These are phyloP conservation scores for Ceratobasidium sp. DNA, from an alignment of 1,284 basidiomycete genomes.

Conservation along the genomic window DNA sequence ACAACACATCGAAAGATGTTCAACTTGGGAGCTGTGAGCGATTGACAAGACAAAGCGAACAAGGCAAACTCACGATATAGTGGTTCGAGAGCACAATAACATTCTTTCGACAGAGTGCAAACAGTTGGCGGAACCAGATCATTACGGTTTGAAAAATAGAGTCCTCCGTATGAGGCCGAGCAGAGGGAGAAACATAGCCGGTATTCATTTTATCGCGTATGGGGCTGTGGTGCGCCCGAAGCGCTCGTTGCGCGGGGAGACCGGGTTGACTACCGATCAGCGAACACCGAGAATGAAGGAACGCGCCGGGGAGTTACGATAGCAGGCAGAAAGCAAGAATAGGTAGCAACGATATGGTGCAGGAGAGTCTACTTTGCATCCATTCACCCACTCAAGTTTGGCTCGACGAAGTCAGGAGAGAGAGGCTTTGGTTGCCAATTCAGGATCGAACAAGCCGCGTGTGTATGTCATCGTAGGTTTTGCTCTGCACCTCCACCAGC, in stretches of 20 bases:
- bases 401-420: background rate
- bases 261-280: background rate
- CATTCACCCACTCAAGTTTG: background rate
- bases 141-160: constrained; percentile 9
- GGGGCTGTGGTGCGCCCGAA: background rate
- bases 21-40: constrained; percentile 55
- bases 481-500: constrained; percentile 17
- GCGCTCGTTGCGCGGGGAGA: constrained; percentile 18
- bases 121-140: constrained; percentile 60
- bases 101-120: constrained; percentile 70
- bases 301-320: background rate
- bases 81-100: constrained; percentile 72
- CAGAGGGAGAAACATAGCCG: background rate
- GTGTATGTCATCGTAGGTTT: constrained; percentile 9
- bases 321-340: background rate
- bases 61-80: constrained; percentile 60
- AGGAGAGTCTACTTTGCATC: background rate
- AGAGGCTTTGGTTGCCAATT: background rate
- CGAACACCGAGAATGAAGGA: background rate
- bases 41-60: constrained; percentile 39
- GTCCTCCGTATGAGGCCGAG: constrained; percentile 5
- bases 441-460: constrained; percentile 10
- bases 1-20: constrained; percentile 72
- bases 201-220: constrained; percentile 2
- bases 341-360: background rate